Evolutionary conservation across 805 yeast species (phyloP).

Genomic region (Pichia occidentalis): DNA sequence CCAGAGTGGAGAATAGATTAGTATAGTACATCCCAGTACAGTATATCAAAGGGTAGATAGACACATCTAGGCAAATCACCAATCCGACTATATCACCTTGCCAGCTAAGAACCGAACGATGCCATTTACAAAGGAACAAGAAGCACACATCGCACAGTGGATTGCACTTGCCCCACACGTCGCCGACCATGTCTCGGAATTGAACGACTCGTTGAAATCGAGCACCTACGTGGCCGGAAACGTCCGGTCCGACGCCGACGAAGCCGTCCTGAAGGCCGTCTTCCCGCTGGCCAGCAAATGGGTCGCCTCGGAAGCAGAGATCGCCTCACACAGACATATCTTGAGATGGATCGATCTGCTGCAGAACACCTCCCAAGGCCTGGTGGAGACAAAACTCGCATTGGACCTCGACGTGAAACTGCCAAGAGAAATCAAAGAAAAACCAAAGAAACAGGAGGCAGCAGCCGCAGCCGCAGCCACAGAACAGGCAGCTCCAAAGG

Average conservation of each 20-base stretch:
- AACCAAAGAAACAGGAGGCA: conserved; percentile 28
- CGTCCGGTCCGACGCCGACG: conserved; percentile 63
- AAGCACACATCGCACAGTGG: conserved; percentile 75
- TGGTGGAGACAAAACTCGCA: conserved; percentile 35
- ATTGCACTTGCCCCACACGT: conserved; percentile 47
- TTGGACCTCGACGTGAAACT: conserved; percentile 57
- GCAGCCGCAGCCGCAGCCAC: conserved; percentile 14
- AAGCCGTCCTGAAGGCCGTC: conserved; percentile 58
- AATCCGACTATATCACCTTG: too few species aligned
- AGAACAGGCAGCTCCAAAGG: conserved; percentile 14
- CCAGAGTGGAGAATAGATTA: too few species aligned
- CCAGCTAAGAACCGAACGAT: too few species aligned
- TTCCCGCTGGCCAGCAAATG: conserved; percentile 54
- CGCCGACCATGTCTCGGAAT: conserved; percentile 48
- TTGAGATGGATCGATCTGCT: conserved; percentile 89
- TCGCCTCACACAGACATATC: conserved; percentile 70
- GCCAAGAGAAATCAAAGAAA: conserved; percentile 47
- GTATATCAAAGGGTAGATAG: too few species aligned
- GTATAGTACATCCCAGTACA: too few species aligned
- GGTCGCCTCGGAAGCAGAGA: conserved; percentile 41
- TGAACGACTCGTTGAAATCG: conserved; percentile 64
- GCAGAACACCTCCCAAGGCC: conserved; percentile 51
- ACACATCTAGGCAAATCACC: too few species aligned
- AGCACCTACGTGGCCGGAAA: conserved; percentile 69
- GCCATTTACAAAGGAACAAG: conserved; percentile 30